Percentiles rank a stretch among this genome's conserved stretches.
phyloP scores from a whole-genome alignment of 2,329 filamentous ascomycete species.

The Colletotrichum tanaceti region DNA sequence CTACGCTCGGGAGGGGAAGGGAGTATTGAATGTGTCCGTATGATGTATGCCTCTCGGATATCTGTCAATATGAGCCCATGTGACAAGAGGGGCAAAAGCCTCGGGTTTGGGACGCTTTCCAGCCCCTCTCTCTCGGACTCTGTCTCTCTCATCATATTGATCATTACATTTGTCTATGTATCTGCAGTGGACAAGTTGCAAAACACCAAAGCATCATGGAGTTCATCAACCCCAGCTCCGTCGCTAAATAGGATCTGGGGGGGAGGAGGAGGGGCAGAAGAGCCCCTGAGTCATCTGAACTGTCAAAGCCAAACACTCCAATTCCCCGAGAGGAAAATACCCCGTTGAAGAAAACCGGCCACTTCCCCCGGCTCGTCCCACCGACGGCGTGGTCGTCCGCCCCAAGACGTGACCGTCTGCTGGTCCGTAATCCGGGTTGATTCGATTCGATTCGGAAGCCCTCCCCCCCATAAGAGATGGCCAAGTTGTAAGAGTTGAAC shows the following conservation, averaged over 20 bases:
- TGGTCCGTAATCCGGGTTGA: not conserved
- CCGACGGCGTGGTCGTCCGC: conserved; percentile 12
- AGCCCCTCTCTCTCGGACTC: not conserved
- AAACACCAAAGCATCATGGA: no score
- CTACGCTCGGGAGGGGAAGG: conserved; percentile 1
- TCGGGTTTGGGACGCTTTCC: not conserved
- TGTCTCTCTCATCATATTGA: no score
- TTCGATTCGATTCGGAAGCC: not conserved
- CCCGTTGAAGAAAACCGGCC: conserved; percentile 15
- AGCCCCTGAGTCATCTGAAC: not conserved
- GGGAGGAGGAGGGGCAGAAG: no score
- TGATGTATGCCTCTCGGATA: not conserved
- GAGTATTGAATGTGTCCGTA: not conserved
- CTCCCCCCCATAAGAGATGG: not conserved
- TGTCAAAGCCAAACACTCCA: not conserved
- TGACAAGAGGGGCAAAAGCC: conserved; percentile 1
- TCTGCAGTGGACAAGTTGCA: no score
- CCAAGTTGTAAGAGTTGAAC: not conserved
- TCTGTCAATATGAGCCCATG: not conserved
- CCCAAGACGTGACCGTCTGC: conserved; percentile 6
- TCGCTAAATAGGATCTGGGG: no score
- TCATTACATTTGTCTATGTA: no score
- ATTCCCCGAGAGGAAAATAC: not conserved
- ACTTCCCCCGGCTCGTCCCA: conserved; percentile 7
- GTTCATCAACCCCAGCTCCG: no score